A percentile compares a stretch with the other conserved stretches of the same genome.
Conservation (phyloP, 768 basidiomycete species). For the Auricularia sp. region DNA sequence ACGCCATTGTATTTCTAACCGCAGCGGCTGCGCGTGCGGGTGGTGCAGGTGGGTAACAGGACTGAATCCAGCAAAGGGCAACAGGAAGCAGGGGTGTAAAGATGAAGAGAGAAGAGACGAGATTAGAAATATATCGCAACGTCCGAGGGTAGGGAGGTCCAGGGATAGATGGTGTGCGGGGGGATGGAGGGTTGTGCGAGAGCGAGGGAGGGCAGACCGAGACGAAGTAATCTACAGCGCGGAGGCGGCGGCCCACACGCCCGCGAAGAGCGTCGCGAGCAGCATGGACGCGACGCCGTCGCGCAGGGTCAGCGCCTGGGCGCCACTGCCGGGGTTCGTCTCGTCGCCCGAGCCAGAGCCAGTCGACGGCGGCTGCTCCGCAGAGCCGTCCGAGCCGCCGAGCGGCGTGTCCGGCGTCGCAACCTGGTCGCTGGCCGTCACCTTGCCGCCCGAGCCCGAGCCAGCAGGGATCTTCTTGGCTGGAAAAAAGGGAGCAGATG, state of each 20-base stretch:
- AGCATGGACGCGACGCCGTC: background rate
- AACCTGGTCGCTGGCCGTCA: background rate
- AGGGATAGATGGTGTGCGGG: too few relatives aligned
- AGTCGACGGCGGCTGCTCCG: background rate
- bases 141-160: too few relatives aligned
- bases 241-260: background rate
- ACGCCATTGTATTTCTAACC: too few relatives aligned
- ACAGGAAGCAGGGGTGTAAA: too few relatives aligned
- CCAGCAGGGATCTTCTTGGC: background rate
- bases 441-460: background rate
- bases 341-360: background rate
- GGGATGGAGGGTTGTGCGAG: too few relatives aligned
- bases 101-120: too few relatives aligned
- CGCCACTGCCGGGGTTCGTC: background rate
- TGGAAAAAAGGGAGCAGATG: too few relatives aligned
- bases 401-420: background rate
- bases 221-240: background rate
- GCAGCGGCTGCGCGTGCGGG: too few relatives aligned
- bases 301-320: background rate
- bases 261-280: background rate
- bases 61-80: too few relatives aligned
- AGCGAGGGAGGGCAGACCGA: too few relatives aligned
- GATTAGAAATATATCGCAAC: too few relatives aligned
- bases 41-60: too few relatives aligned
- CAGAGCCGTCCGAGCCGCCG: conserved; percentile 1